Conservation (phyloP, 495 filamentous ascomycete genomes). For the Neurospora sp. region DNA sequence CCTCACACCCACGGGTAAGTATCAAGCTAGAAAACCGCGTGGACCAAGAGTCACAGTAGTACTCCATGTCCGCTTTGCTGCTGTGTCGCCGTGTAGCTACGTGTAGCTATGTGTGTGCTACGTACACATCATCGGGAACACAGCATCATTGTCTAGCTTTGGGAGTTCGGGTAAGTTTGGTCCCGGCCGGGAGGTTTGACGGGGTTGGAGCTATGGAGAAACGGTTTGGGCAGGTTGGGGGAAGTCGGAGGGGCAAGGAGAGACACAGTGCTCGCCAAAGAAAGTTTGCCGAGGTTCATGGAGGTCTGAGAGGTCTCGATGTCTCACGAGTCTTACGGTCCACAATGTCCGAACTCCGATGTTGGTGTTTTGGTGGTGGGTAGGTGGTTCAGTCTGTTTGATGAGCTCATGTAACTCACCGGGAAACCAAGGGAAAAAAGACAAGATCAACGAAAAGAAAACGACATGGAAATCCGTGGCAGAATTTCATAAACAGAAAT, state of each 20-base stretch:
- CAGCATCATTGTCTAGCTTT: not conserved
- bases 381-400: not conserved
- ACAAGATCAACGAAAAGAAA: too few species aligned
- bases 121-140: not conserved
- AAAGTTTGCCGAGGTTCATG: not conserved
- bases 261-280: not conserved
- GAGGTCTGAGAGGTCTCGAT: not conserved
- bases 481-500: too few species aligned
- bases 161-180: not conserved
- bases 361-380: not conserved
- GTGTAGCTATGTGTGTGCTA: not conserved
- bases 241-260: not conserved
- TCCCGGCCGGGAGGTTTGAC: not conserved
- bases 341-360: not conserved
- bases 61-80: not conserved
- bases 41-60: not conserved
- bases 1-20: too few species aligned
- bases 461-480: too few species aligned
- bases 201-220: not conserved
- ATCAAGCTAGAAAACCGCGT: not conserved
- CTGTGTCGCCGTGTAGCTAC: not conserved
- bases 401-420: not conserved
- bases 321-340: not conserved
- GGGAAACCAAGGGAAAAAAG: too few species aligned
- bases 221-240: not conserved